These are phyloP conservation scores for Murraya koenigii DNA, from an alignment of 345 rosid genomes.

Conservation along the genomic window DNA sequence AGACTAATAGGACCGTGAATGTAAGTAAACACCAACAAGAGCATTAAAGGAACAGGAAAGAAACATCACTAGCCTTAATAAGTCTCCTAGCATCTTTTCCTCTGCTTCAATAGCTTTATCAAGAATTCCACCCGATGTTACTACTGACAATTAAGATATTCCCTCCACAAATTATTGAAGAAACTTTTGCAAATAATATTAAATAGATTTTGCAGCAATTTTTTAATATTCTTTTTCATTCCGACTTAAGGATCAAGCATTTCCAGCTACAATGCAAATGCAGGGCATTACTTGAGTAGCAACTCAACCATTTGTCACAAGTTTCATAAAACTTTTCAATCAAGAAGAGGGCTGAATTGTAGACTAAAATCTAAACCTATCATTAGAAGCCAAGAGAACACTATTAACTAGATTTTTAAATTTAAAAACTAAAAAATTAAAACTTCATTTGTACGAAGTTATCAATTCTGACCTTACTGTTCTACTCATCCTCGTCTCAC, in stretches of 20 bases:
- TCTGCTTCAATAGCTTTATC: constrained; percentile 76
- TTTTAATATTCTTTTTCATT: neutral
- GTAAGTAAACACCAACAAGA: constrained; percentile 6
- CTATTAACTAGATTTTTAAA: neutral
- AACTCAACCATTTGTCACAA: neutral
- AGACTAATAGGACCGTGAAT: neutral
- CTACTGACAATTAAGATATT: neutral
- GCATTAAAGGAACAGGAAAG: neutral
- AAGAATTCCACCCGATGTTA: constrained; percentile 52
- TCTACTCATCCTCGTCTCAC: too few relatives aligned
- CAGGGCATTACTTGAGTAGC: neutral
- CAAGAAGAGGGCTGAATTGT: neutral
- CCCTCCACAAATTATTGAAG: neutral
- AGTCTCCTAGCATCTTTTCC: constrained; percentile 63
- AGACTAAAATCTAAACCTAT: neutral
- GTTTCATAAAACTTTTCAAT: neutral
- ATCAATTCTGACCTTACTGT: too few relatives aligned
- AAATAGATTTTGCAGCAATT: neutral
- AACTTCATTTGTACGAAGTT: neutral
- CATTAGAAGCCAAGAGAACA: neutral
- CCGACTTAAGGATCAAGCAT: neutral
- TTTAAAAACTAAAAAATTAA: neutral
- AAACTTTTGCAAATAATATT: neutral
- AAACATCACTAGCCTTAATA: constrained; percentile 72
- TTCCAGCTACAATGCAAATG: too few relatives aligned